Evolutionary conservation across 2,329 filamentous ascomycete genomes (phyloP).

Genomic region (Ophiosphaerella narmari): DNA sequence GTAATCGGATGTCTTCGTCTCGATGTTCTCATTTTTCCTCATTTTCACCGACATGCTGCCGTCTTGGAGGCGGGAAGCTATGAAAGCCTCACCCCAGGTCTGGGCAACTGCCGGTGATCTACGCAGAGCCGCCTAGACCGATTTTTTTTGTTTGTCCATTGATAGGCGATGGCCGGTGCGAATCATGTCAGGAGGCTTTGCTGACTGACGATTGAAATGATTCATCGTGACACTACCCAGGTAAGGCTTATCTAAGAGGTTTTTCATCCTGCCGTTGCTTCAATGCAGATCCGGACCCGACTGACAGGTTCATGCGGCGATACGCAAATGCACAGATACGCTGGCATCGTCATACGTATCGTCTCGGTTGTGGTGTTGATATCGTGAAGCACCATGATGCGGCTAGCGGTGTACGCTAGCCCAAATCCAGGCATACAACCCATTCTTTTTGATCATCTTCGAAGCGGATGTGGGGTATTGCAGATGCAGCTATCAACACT

Average conservation of each 20-base stretch:
- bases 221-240: not conserved
- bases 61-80: no score
- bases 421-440: constrained; percentile 15
- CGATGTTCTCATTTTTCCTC: not conserved
- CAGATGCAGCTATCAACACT: constrained; percentile 18
- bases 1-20: constrained; percentile 4
- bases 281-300: no score
- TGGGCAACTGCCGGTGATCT: constrained; percentile 1
- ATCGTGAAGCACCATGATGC: constrained; percentile 28
- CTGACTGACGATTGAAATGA: not conserved
- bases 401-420: constrained; percentile 13
- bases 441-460: constrained; percentile 16
- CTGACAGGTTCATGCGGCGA: constrained; percentile 3
- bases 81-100: not conserved
- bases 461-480: constrained; percentile 20
- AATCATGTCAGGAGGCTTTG: not conserved
- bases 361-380: constrained; percentile 25
- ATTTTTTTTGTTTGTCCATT: not conserved
- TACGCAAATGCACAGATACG: constrained; percentile 1
- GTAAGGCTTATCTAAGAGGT: no score
- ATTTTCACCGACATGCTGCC: not conserved
- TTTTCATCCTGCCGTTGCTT: not conserved
- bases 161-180: not conserved
- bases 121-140: constrained; percentile 5
- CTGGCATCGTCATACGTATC: constrained; percentile 21